These are phyloP conservation scores for Cladorrhinum samala DNA, from an alignment of 495 filamentous ascomycete genomes.

Conservation along the genomic window DNA sequence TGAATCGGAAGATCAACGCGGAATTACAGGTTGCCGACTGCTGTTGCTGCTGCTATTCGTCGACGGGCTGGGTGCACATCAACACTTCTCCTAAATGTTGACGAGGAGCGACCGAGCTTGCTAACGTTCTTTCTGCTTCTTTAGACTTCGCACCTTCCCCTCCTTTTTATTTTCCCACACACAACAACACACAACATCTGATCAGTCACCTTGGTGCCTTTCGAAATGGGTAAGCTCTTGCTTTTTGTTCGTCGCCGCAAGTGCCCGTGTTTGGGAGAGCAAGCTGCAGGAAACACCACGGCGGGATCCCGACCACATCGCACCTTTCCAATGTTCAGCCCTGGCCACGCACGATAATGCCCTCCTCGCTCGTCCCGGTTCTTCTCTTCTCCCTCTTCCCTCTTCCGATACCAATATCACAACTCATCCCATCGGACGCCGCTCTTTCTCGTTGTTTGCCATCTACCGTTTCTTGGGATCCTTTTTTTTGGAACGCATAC, in stretches of 20 bases:
- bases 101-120: neutral
- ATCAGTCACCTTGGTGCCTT: slow-evolving; percentile 10
- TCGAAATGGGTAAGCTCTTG: slow-evolving; percentile 47
- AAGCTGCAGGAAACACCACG: slow-evolving; percentile 26
- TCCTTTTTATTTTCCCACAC: slow-evolving; percentile 6
- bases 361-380: slow-evolving; percentile 1
- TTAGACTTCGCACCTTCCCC: slow-evolving; percentile 27
- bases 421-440: slow-evolving; percentile 13
- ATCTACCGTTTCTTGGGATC: slow-evolving; percentile 35
- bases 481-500: slow-evolving; percentile 20
- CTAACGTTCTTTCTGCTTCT: slow-evolving; percentile 20
- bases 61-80: slow-evolving; percentile 4
- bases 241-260: slow-evolving; percentile 25
- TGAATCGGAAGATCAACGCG: neutral
- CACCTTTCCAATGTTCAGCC: slow-evolving; percentile 11
- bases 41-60: neutral
- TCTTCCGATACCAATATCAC: slow-evolving; percentile 16
- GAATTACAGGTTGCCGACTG: neutral
- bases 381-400: slow-evolving; percentile 3
- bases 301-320: slow-evolving; percentile 18
- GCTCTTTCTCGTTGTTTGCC: slow-evolving; percentile 16
- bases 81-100: neutral
- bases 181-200: slow-evolving; percentile 2
- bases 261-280: slow-evolving; percentile 21
- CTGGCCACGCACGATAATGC: slow-evolving; percentile 12